Conservation (phyloP, 1,139 yeast genomes). For the Saccharomyces hybrid region DNA sequence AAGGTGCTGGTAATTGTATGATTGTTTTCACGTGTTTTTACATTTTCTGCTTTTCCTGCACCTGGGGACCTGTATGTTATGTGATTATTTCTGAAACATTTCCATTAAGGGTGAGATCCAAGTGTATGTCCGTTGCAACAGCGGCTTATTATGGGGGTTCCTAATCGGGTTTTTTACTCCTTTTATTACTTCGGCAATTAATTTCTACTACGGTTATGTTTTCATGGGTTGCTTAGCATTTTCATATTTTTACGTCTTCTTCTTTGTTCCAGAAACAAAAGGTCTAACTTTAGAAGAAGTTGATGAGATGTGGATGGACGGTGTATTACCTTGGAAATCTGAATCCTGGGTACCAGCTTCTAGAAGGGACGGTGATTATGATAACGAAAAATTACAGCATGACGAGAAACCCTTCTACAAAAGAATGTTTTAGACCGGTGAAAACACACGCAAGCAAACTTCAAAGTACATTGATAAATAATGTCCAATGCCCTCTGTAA, state of each 20-base stretch:
- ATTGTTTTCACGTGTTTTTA: conserved; percentile 57
- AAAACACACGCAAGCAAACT: neutral
- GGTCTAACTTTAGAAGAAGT: conserved; percentile 66
- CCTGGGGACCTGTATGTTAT: conserved; percentile 80
- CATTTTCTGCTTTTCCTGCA: conserved; percentile 71
- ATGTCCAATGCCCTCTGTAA: neutral
- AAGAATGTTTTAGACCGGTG: conserved; percentile 17
- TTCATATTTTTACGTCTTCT: neutral
- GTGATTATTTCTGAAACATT: conserved; percentile 39
- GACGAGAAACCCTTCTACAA: conserved; percentile 17
- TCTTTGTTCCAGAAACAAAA: conserved; percentile 60
- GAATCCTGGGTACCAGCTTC: conserved; percentile 22
- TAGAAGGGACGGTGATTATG: conserved; percentile 28
- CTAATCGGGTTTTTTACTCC: conserved; percentile 74
- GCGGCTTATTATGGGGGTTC: neutral
- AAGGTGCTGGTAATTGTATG: neutral
- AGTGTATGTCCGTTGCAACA: neutral
- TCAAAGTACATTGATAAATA: neutral
- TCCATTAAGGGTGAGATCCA: neutral
- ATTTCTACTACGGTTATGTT: conserved; percentile 53
- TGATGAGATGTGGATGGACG: conserved; percentile 46
- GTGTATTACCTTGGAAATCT: conserved; percentile 41
- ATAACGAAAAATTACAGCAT: conserved; percentile 13
- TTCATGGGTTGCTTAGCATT: conserved; percentile 43
- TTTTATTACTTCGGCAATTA: conserved; percentile 44